Percentiles rank a stretch among this genome's conserved stretches.
These are phyloP conservation scores for Cordyceps fumosorosea DNA, from an alignment of 2,329 filamentous ascomycete genomes.

Conservation along the genomic window DNA sequence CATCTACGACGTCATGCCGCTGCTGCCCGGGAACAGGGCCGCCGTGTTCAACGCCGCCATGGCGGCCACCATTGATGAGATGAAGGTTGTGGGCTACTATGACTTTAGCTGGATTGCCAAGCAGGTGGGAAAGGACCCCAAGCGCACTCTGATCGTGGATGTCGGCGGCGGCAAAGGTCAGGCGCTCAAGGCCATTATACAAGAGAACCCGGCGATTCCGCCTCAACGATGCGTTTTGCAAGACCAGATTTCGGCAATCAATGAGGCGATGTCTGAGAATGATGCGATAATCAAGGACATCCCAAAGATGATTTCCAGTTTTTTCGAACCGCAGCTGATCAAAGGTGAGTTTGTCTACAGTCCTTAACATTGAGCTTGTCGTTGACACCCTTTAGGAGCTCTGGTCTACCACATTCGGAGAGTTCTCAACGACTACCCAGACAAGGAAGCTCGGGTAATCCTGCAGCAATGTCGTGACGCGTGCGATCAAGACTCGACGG, in stretches of 20 bases:
- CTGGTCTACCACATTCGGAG: constrained; percentile 30
- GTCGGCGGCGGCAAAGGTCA: constrained; percentile 29
- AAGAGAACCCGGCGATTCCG: constrained; percentile 21
- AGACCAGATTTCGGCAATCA: constrained; percentile 25
- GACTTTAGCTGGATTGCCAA: constrained; percentile 25
- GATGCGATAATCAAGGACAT: constrained; percentile 17
- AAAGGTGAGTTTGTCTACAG: constrained; percentile 5
- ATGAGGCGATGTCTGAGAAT: constrained; percentile 16
- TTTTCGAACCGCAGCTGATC: constrained; percentile 19
- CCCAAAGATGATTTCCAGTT: constrained; percentile 16
- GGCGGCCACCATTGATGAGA: constrained; percentile 18
- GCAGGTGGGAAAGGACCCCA: background rate
- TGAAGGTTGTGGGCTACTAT: constrained; percentile 23
- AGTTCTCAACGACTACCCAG: constrained; percentile 32
- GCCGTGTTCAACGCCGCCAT: constrained; percentile 24
- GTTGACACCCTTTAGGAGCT: constrained; percentile 22
- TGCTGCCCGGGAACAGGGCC: constrained; percentile 19
- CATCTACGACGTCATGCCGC: constrained; percentile 26
- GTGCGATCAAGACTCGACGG: background rate
- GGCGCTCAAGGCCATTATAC: constrained; percentile 20
- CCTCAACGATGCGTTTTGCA: constrained; percentile 25
- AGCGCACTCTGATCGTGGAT: constrained; percentile 25
- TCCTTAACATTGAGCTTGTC: too few relatives aligned
- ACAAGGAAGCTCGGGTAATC: constrained; percentile 19
- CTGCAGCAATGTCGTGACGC: background rate